Percentiles rank a stretch among this genome's conserved stretches.
These are phyloP conservation scores for Candida arabinofermentans DNA, from an alignment of 805 yeast genomes.

Conservation along the genomic window DNA sequence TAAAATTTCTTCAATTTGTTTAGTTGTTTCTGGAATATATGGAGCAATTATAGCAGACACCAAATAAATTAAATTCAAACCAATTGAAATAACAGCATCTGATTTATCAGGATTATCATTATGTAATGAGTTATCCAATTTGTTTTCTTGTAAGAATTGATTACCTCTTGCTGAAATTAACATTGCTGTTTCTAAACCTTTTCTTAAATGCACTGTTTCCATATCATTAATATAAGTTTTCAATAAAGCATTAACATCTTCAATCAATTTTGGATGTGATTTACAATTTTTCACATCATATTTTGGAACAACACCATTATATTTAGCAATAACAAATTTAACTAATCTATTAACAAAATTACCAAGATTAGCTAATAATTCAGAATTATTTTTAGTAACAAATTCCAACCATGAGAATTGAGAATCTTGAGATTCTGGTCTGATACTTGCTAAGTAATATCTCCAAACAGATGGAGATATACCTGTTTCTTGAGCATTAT, in stretches of 20 bases:
- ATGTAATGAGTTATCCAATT: slow-evolving; percentile 83
- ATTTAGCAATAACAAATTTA: slow-evolving; percentile 86
- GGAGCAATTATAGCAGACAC: slow-evolving; percentile 83
- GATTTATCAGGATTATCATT: slow-evolving; percentile 71
- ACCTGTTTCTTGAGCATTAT: slow-evolving; percentile 93
- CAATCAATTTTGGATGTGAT: slow-evolving; percentile 40
- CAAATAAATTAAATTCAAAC: slow-evolving; percentile 80
- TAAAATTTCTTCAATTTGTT: slow-evolving; percentile 69
- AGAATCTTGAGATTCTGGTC: slow-evolving; percentile 95
- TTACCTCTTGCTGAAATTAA: slow-evolving; percentile 89
- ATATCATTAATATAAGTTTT: slow-evolving; percentile 60
- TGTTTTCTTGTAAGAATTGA: slow-evolving; percentile 92
- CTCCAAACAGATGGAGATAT: slow-evolving; percentile 94
- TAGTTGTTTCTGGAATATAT: slow-evolving; percentile 82
- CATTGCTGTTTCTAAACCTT: slow-evolving; percentile 91
- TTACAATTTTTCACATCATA: slow-evolving; percentile 48
- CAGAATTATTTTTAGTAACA: slow-evolving; percentile 89
- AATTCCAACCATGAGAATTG: slow-evolving; percentile 98
- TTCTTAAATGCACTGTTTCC: slow-evolving; percentile 78
- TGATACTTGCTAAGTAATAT: slow-evolving; percentile 84
- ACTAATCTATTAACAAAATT: slow-evolving; percentile 92
- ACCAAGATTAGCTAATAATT: slow-evolving; percentile 92
- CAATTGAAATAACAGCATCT: slow-evolving; percentile 90
- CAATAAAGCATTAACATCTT: slow-evolving; percentile 63
- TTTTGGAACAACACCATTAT: slow-evolving; percentile 82